Percentiles rank a stretch among this genome's conserved stretches.
Conservation (phyloP, 2,329 filamentous ascomycete species). For the Pestalotiopsis sp. region DNA sequence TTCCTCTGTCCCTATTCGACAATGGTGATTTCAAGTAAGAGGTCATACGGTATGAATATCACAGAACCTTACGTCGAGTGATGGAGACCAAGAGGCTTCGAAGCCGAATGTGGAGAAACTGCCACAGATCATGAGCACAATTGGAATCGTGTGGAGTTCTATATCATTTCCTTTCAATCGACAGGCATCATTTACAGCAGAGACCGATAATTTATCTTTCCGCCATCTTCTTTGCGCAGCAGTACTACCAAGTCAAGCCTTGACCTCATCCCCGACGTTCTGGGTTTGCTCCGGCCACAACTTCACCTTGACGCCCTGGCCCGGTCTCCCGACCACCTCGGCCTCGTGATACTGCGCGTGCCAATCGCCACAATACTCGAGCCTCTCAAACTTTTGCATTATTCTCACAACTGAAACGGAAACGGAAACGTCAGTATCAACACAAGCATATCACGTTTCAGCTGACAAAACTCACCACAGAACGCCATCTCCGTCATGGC, state of each 20-base stretch:
- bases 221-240: too few species aligned
- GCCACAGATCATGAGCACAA: too few species aligned
- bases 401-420: constrained; percentile 44
- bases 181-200: too few species aligned
- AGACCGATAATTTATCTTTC: too few species aligned
- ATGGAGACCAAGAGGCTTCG: too few species aligned
- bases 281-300: constrained; percentile 31
- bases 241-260: not conserved
- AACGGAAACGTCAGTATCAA: not conserved
- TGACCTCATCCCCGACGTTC: not conserved
- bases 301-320: constrained; percentile 42
- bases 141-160: too few species aligned
- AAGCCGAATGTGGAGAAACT: too few species aligned
- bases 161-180: too few species aligned
- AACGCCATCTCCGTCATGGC: constrained; percentile 60
- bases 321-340: constrained; percentile 45
- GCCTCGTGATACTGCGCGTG: constrained; percentile 44
- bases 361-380: constrained; percentile 52
- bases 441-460: constrained; percentile 18
- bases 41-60: too few species aligned
- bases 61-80: too few species aligned
- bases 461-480: constrained; percentile 33
- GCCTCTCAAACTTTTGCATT: constrained; percentile 59
- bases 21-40: not conserved
- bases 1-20: not conserved